These are phyloP conservation scores for Scenedesmus sp. DNA, from an alignment of 163 green algal genomes.

Conservation along the genomic window DNA sequence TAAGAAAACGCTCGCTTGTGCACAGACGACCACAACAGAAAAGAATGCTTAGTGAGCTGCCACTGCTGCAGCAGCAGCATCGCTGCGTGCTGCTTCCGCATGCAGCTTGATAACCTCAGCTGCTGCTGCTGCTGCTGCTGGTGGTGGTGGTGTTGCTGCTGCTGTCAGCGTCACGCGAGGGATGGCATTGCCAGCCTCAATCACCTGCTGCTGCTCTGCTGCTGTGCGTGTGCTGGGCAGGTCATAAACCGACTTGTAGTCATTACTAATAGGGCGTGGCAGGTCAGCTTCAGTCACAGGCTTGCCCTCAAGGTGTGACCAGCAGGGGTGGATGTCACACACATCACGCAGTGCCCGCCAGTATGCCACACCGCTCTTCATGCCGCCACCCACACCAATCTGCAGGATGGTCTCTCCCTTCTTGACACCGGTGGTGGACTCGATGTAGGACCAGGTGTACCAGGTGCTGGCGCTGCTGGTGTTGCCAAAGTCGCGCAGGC, in stretches of 20 bases:
- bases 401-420: conserved; percentile 69
- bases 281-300: conserved; percentile 59
- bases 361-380: conserved; percentile 62
- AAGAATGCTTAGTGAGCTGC: not conserved
- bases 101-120: conserved; percentile 34
- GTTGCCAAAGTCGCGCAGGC: conserved; percentile 57
- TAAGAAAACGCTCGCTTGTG: no score
- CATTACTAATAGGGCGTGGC: conserved; percentile 58
- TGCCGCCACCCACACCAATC: conserved; percentile 71
- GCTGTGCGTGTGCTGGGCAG: not conserved
- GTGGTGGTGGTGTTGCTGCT: not conserved
- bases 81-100: conserved; percentile 14
- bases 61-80: not conserved
- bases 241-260: conserved; percentile 48
- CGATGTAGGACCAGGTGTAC: conserved; percentile 74
- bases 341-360: conserved; percentile 62
- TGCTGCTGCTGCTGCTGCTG: not conserved
- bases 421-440: conserved; percentile 65
- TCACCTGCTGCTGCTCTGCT: not conserved
- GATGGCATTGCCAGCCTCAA: not conserved
- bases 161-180: conserved; percentile 21
- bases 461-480: conserved; percentile 58
- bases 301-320: conserved; percentile 55
- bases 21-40: no score
- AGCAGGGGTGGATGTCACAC: conserved; percentile 54